Conservation (phyloP, 2,329 filamentous ascomycete species). For the Phialophora expanda region DNA sequence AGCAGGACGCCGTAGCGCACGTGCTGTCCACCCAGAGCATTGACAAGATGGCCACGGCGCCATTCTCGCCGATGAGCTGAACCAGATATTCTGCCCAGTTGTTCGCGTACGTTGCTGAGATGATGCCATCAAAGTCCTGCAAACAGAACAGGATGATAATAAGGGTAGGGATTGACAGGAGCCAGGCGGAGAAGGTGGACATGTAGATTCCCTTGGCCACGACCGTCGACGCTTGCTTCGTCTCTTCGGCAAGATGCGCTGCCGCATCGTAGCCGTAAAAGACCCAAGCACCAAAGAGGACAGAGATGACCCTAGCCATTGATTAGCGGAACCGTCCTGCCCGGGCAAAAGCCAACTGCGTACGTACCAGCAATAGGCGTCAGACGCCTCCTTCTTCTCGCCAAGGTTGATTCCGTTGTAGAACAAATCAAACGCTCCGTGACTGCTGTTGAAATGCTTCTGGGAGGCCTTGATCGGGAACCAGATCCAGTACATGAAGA, state of each 20-base stretch:
- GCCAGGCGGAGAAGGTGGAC: constrained; percentile 46
- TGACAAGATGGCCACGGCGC: constrained; percentile 46
- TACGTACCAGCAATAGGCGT: constrained; percentile 46
- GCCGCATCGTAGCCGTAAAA: constrained; percentile 42
- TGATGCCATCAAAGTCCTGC: constrained; percentile 49
- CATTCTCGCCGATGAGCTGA: constrained; percentile 46
- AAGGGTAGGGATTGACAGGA: constrained; percentile 48
- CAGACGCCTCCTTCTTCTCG: constrained; percentile 44
- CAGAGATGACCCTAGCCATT: constrained; percentile 41
- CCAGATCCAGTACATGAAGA: constrained; percentile 49
- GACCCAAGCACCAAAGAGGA: constrained; percentile 48
- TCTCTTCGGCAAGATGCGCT: constrained; percentile 49
- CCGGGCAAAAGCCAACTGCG: neutral
- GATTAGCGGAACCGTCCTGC: neutral
- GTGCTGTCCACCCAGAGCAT: constrained; percentile 49
- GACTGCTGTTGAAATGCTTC: constrained; percentile 44
- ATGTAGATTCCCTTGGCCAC: constrained; percentile 51
- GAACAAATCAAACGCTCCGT: constrained; percentile 46
- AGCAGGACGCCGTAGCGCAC: constrained; percentile 47
- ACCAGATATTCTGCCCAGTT: constrained; percentile 51
- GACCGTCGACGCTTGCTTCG: constrained; percentile 45
- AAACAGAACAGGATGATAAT: constrained; percentile 51
- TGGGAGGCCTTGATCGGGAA: constrained; percentile 46
- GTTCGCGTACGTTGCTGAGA: constrained; percentile 46
- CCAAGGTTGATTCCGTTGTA: constrained; percentile 50